Conservation (phyloP, 495 filamentous ascomycete species). For the Evernia prunastri region DNA sequence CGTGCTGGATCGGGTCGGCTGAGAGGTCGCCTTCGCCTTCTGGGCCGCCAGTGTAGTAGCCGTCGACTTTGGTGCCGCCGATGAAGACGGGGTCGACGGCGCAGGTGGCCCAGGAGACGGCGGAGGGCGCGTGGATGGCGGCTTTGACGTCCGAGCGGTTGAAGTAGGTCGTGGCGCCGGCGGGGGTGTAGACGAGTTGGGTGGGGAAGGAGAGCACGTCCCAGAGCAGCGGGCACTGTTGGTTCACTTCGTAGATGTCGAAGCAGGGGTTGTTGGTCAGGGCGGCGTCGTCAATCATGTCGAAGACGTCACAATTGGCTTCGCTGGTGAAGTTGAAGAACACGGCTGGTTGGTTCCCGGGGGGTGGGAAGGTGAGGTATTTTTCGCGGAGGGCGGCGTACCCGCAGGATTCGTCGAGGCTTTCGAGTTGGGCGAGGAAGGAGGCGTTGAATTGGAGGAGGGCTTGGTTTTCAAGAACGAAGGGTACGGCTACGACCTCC, state of each 20-base stretch:
- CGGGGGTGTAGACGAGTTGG: slow-evolving; percentile 34
- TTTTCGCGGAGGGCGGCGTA: slow-evolving; percentile 49
- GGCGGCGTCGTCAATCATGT: slow-evolving; percentile 41
- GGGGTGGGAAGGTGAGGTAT: slow-evolving; percentile 50
- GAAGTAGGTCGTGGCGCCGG: slow-evolving; percentile 48
- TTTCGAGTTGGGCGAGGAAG: slow-evolving; percentile 44
- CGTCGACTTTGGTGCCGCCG: slow-evolving; percentile 25
- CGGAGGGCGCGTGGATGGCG: slow-evolving; percentile 48
- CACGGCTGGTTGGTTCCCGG: slow-evolving; percentile 30
- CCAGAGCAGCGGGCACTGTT: slow-evolving; percentile 40
- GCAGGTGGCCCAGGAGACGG: slow-evolving; percentile 42
- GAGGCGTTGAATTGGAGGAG: slow-evolving; percentile 53
- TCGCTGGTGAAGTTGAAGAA: slow-evolving; percentile 42
- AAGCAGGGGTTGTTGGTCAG: slow-evolving; percentile 53
- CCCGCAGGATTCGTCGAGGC: slow-evolving; percentile 47
- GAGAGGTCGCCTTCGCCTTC: slow-evolving; percentile 28
- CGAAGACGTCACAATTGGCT: slow-evolving; percentile 49
- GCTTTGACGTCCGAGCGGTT: slow-evolving; percentile 49
- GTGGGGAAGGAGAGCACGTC: slow-evolving; percentile 46
- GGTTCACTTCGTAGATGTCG: slow-evolving; percentile 50
- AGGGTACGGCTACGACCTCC: slow-evolving; percentile 39
- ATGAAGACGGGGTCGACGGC: slow-evolving; percentile 39
- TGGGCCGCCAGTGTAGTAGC: slow-evolving; percentile 30
- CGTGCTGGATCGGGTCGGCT: slow-evolving; percentile 43
- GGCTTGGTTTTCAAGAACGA: slow-evolving; percentile 43